These are phyloP conservation scores for Xerocomus amazonicus DNA, from an alignment of 1,284 basidiomycete genomes.

Conservation along the genomic window DNA sequence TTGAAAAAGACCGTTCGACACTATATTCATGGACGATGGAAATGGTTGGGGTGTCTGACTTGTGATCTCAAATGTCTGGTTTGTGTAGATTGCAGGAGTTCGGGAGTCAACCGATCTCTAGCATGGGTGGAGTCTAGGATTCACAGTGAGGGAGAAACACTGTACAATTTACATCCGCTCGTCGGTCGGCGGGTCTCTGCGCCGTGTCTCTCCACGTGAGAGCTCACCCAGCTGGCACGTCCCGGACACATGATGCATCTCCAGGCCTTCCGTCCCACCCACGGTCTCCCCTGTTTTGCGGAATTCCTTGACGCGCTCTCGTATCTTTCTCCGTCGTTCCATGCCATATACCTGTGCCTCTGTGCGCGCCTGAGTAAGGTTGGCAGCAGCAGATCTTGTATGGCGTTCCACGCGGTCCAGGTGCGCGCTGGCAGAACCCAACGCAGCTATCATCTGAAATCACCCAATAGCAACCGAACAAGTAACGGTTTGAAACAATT, in stretches of 20 bases:
- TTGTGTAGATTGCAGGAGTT: too few relatives aligned
- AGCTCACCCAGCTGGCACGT: background rate
- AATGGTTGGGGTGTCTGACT: too few relatives aligned
- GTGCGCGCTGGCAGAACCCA: slow-evolving; percentile 12
- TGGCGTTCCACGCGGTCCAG: slow-evolving; percentile 23
- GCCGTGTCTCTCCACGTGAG: background rate
- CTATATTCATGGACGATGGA: too few relatives aligned
- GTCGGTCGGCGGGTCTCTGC: background rate
- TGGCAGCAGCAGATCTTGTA: slow-evolving; percentile 37
- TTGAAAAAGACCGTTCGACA: too few relatives aligned
- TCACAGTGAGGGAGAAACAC: background rate
- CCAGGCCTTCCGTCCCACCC: background rate
- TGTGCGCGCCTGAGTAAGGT: slow-evolving; percentile 41
- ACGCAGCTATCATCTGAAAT: slow-evolving; percentile 12
- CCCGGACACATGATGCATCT: background rate
- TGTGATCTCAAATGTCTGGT: too few relatives aligned
- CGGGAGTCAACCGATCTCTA: too few relatives aligned
- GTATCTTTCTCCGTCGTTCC: slow-evolving; percentile 40
- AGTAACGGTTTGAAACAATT: too few relatives aligned
- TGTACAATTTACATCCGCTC: background rate
- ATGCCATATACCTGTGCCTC: slow-evolving; percentile 41
- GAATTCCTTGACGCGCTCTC: slow-evolving; percentile 33
- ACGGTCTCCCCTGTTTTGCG: slow-evolving; percentile 1
- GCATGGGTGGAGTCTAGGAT: too few relatives aligned
- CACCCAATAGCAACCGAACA: too few relatives aligned